These are phyloP conservation scores for Salvia hispanica DNA, from an alignment of 257 asterid genomes.

Conservation along the genomic window DNA sequence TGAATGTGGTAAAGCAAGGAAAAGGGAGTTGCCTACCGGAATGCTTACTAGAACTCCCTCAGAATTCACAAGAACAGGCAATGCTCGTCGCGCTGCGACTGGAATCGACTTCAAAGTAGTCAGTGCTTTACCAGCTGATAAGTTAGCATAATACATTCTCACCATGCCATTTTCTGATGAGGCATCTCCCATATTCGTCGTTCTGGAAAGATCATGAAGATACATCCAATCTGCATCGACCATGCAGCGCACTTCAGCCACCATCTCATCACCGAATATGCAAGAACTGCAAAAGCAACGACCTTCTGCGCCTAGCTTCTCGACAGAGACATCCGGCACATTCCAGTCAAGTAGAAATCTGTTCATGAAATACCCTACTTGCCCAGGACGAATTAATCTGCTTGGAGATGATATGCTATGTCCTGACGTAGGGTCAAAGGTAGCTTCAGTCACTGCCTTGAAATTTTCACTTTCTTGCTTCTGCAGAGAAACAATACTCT, in stretches of 20 bases:
- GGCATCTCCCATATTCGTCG: constrained; percentile 26
- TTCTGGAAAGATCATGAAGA: constrained; percentile 54
- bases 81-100: constrained; percentile 72
- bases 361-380: constrained; percentile 76
- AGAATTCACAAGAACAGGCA: constrained; percentile 74
- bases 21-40: constrained; percentile 55
- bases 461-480: constrained; percentile 62
- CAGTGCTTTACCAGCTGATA: constrained; percentile 66
- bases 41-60: constrained; percentile 68
- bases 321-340: neutral
- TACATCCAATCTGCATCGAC: constrained; percentile 77
- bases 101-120: constrained; percentile 67
- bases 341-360: constrained; percentile 70
- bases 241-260: constrained; percentile 67
- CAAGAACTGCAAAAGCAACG: constrained; percentile 46
- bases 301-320: constrained; percentile 14
- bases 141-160: constrained; percentile 37
- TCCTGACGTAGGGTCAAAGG: constrained; percentile 30
- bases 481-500: constrained; percentile 56
- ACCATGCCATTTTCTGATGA: constrained; percentile 2
- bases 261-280: constrained; percentile 38
- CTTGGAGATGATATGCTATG: constrained; percentile 33
- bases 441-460: constrained; percentile 41
- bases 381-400: constrained; percentile 47
- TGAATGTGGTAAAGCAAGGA: too few relatives aligned